phyloP scores from a whole-genome alignment of 2,329 filamentous ascomycete species.

The Xylariaceae sp. region DNA sequence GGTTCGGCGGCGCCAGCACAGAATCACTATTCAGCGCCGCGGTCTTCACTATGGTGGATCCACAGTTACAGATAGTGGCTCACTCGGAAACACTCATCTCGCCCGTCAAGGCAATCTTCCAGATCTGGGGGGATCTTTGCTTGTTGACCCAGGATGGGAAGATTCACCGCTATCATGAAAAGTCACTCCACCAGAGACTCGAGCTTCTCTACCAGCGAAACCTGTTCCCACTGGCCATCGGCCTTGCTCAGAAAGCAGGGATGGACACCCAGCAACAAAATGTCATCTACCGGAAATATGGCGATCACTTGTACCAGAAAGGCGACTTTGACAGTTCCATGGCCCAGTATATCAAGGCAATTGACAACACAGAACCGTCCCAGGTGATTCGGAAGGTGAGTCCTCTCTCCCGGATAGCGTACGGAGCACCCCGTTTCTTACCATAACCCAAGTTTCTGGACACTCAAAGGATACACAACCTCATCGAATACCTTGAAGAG shows the following conservation, averaged over 20 bases:
- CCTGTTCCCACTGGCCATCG: constrained; percentile 85
- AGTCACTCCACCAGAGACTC: constrained; percentile 80
- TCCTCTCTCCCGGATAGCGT: not conserved
- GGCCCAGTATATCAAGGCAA: constrained; percentile 94
- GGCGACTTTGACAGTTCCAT: constrained; percentile 97
- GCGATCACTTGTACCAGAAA: constrained; percentile 90
- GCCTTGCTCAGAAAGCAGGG: constrained; percentile 82
- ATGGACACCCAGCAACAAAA: constrained; percentile 79
- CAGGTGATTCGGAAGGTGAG: constrained; percentile 86
- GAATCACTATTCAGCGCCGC: constrained; percentile 82
- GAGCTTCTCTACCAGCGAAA: constrained; percentile 93
- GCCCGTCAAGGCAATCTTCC: constrained; percentile 72
- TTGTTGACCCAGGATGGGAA: constrained; percentile 83
- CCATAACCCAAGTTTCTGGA: constrained; percentile 67
- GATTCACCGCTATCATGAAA: constrained; percentile 87
- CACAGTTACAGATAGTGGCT: constrained; percentile 81
- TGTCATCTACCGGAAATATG: constrained; percentile 86
- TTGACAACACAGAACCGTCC: constrained; percentile 92
- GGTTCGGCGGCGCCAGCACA: constrained; percentile 66
- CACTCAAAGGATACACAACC: constrained; percentile 93
- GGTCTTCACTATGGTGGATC: constrained; percentile 86
- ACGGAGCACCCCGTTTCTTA: not conserved
- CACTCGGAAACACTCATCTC: constrained; percentile 82
- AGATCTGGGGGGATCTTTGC: constrained; percentile 87
- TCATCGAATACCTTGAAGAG: constrained; percentile 96